Base-by-base conservation (phyloP, 371 early-diverging fungal species). In the Mortierella polycephala region DNA sequence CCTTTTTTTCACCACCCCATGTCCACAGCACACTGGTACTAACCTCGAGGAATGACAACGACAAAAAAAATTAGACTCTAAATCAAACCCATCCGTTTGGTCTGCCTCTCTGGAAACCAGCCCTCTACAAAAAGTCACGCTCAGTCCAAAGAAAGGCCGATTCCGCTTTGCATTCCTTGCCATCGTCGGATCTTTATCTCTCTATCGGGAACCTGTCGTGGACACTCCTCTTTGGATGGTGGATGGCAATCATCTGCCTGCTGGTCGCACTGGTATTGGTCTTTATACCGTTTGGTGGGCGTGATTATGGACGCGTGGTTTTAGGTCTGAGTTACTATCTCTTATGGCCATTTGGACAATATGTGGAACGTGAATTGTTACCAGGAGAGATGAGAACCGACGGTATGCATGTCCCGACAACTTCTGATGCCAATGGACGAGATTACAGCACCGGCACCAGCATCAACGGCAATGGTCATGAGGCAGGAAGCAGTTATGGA, bases 71-170 rank as follows among this genome's bases (percentile, higher is more conserved):
- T 46, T 81, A 94, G 88, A 90, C 91, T 16, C 90, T 94, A 75
- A 94, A 94, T 76, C 87, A 84, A 41, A 83, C 85, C 11, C 97
- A 97, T 84, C 96, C 96, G 13, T 98, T 98, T 74, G 98, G 98
- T 60, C 80, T 97, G 59, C 94, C 94, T 13, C 86, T 97, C n/a
- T 98, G 98, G 98, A 98, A 98, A 77, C 96, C 96, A 11, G 97
- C 97, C 6, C 86, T 98, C 37, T 98, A 97, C 86, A 95, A 95
- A 62, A 98, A 98, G 75, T 86, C 90, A n/a, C 92, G 98, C 30
- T 91, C 93, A 9, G 93, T 97, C 59, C 90, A 91, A 30, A 88
- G 89, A 1, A 87, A 87, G 7, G 94, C 94, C 51, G 90, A 94
- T 64, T 81, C 86, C 16, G 96, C 94, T 5, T 83, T 98, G 55